Percentiles rank a stretch among this genome's conserved stretches.
These are phyloP conservation scores for Fusarium sp. DNA, from an alignment of 2,329 filamentous ascomycete genomes.

Conservation along the genomic window DNA sequence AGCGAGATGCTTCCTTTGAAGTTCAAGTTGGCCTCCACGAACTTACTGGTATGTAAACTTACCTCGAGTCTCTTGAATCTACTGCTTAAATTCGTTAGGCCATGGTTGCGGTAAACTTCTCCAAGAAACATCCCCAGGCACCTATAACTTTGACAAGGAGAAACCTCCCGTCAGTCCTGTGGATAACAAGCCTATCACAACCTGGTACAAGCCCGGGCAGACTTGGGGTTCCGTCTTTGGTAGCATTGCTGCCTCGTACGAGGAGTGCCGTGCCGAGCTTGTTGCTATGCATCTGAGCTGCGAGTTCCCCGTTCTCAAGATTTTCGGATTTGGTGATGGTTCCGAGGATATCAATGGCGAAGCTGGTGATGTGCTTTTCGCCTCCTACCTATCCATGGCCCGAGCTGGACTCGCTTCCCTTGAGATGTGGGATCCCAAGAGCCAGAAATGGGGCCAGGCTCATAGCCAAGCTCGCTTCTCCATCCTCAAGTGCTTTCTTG, in stretches of 20 bases:
- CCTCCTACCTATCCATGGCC: slow-evolving; percentile 92
- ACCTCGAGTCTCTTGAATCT: not conserved
- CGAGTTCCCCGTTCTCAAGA: slow-evolving; percentile 87
- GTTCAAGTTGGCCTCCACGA: slow-evolving; percentile 97
- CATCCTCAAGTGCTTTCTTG: slow-evolving; percentile 85
- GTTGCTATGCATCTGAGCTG: slow-evolving; percentile 92
- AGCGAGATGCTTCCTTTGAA: slow-evolving; percentile 89
- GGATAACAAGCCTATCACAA: slow-evolving; percentile 76
- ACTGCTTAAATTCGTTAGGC: slow-evolving; percentile 55
- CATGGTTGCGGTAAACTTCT: slow-evolving; percentile 95
- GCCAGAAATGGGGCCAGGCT: slow-evolving; percentile 89
- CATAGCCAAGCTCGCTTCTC: slow-evolving; percentile 93
- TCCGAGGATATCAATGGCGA: slow-evolving; percentile 75
- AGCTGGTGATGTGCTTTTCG: slow-evolving; percentile 88
- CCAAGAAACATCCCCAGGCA: slow-evolving; percentile 84
- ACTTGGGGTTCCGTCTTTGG: slow-evolving; percentile 96
- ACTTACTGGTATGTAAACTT: slow-evolving; percentile 62
- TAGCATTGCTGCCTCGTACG: slow-evolving; percentile 85
- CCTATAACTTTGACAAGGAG: slow-evolving; percentile 87
- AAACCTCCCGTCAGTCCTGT: slow-evolving; percentile 86
- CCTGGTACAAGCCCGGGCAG: slow-evolving; percentile 94
- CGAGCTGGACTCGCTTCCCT: slow-evolving; percentile 88
- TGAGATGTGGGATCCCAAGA: slow-evolving; percentile 95
- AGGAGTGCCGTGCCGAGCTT: slow-evolving; percentile 94
- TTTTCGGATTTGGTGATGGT: slow-evolving; percentile 91